Evolutionary conservation across 2,329 filamentous ascomycete species (phyloP).

Genomic region (Paraconiothyrium sp.): DNA sequence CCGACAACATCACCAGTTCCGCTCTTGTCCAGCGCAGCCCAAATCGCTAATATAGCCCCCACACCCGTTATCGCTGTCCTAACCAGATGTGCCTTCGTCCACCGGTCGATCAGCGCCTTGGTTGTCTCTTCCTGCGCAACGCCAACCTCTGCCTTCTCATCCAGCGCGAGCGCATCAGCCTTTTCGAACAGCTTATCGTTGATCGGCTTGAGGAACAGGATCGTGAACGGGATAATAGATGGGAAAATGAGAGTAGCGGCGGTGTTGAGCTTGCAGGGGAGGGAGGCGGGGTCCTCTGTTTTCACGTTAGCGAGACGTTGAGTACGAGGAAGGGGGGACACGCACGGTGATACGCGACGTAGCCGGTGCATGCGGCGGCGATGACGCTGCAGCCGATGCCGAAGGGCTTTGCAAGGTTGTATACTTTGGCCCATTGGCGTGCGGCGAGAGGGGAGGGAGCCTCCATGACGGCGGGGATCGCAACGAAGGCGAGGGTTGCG

Average conservation of each 20-base stretch:
- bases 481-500: slow-evolving; percentile 52
- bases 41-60: slow-evolving; percentile 34
- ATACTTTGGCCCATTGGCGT: slow-evolving; percentile 63
- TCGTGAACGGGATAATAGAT: slow-evolving; percentile 63
- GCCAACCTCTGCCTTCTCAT: slow-evolving; percentile 52
- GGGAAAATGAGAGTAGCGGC: slow-evolving; percentile 58
- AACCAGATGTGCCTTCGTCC: slow-evolving; percentile 64
- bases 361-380: slow-evolving; percentile 55
- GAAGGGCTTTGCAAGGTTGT: slow-evolving; percentile 50
- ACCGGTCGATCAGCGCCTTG: slow-evolving; percentile 64
- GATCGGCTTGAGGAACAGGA: slow-evolving; percentile 56
- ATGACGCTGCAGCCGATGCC: slow-evolving; percentile 54
- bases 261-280: slow-evolving; percentile 56
- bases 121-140: slow-evolving; percentile 55
- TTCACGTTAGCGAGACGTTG: neutral
- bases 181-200: slow-evolving; percentile 61
- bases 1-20: slow-evolving; percentile 16
- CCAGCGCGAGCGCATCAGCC: slow-evolving; percentile 52
- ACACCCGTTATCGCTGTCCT: slow-evolving; percentile 49
- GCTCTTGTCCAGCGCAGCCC: slow-evolving; percentile 32
- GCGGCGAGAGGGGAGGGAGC: slow-evolving; percentile 65
- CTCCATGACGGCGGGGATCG: slow-evolving; percentile 64
- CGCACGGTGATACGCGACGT: slow-evolving; percentile 57
- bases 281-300: slow-evolving; percentile 38
- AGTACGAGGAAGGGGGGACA: neutral